Evolutionary conservation across 352 stramenopile species (phyloP).

Genomic region (Globisporangium solare): DNA sequence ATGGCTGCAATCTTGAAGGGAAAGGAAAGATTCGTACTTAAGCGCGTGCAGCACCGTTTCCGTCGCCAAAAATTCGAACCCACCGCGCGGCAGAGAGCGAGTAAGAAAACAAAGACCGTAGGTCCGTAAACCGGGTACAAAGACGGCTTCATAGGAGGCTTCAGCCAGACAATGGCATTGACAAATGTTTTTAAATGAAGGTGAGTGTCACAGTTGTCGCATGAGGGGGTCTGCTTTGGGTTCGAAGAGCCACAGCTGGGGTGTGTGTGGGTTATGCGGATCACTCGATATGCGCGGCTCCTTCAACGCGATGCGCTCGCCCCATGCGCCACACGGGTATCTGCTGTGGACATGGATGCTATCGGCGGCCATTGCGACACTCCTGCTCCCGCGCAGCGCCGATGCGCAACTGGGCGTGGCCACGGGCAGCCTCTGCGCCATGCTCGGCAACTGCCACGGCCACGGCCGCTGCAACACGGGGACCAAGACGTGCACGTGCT

Average conservation of each 20-base stretch:
- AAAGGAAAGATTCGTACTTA: conserved; percentile 16
- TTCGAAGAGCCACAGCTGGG: too few species aligned
- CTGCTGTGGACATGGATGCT: background rate
- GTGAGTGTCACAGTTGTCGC: too few species aligned
- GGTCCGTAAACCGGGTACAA: too few species aligned
- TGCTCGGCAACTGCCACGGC: conserved; percentile 84
- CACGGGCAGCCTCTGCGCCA: conserved; percentile 68
- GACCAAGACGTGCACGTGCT: conserved; percentile 86
- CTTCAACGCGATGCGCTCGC: background rate
- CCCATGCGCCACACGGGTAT: background rate
- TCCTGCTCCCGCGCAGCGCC: background rate
- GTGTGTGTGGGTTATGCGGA: too few species aligned
- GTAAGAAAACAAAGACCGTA: too few species aligned
- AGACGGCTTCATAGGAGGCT: too few species aligned
- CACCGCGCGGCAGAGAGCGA: conserved; percentile 2
- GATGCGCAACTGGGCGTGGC: conserved; percentile 43
- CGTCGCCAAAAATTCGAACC: too few species aligned
- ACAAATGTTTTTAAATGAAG: too few species aligned
- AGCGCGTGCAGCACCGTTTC: background rate
- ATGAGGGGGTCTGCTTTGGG: too few species aligned
- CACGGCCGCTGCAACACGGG: conserved; percentile 82
- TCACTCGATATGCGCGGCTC: too few species aligned
- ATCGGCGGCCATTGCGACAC: too few species aligned
- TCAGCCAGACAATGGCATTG: too few species aligned
- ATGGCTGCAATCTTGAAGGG: conserved; percentile 12